Percentiles rank a stretch among this genome's conserved stretches.
phyloP scores from a whole-genome alignment of 805 yeast genomes.

The Myxozyma udenii region DNA sequence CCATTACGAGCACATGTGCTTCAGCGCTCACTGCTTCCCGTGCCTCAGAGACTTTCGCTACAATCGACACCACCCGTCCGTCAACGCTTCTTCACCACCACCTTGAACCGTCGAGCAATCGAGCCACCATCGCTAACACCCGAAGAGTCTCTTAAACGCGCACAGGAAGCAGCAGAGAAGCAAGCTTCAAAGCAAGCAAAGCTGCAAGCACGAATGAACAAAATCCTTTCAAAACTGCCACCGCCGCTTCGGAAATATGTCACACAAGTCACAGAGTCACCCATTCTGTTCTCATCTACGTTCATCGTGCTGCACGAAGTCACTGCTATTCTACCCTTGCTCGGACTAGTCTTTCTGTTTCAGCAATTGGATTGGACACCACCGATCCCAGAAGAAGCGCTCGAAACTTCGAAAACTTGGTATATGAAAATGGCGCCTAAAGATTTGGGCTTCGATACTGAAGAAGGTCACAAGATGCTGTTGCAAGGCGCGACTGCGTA shows the following conservation, averaged over 20 bases:
- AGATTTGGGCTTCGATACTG: conserved; percentile 29
- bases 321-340: conserved; percentile 68
- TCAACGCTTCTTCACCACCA: conserved; percentile 3
- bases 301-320: conserved; percentile 70
- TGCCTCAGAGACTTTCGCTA: neutral
- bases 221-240: conserved; percentile 42
- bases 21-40: too few species aligned
- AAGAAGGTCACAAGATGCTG: conserved; percentile 53
- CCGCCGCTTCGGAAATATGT: conserved; percentile 51
- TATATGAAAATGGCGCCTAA: conserved; percentile 52
- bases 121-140: conserved; percentile 14
- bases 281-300: conserved; percentile 58
- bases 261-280: conserved; percentile 50
- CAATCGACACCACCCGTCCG: neutral
- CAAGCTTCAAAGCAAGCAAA: neutral
- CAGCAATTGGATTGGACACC: conserved; percentile 57
- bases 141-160: conserved; percentile 4
- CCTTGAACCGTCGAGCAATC: conserved; percentile 2
- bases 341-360: conserved; percentile 64
- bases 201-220: neutral
- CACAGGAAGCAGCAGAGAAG: neutral
- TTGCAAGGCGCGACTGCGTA: conserved; percentile 75
- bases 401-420: conserved; percentile 56
- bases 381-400: conserved; percentile 53
- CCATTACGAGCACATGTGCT: neutral